Conservation (phyloP, 257 asterid genomes). For the Ballota nigra region DNA sequence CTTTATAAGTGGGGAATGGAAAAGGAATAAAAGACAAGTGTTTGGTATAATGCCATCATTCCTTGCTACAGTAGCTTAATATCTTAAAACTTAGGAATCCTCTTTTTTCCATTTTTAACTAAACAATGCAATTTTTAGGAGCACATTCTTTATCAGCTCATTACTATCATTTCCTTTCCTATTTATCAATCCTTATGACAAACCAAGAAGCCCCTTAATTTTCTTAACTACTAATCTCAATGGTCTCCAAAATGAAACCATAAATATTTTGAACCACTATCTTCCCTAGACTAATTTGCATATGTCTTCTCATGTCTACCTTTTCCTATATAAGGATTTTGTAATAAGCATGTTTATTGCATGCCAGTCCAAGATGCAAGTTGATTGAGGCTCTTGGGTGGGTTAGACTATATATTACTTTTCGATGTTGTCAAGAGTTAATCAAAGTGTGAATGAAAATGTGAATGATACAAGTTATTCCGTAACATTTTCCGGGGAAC, state of each 20-base stretch:
- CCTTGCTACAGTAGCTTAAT: neutral
- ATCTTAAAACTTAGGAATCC: neutral
- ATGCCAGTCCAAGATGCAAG: neutral
- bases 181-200: neutral
- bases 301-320: neutral
- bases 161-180: neutral
- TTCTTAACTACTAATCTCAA: neutral
- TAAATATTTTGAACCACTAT: neutral
- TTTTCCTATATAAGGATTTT: neutral
- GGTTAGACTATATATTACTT: neutral
- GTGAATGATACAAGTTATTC: neutral
- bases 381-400: neutral
- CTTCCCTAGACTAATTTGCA: neutral
- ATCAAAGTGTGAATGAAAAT: neutral
- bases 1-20: neutral
- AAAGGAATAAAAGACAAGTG: neutral
- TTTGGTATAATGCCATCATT: neutral
- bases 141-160: neutral
- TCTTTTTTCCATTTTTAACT: neutral
- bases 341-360: neutral
- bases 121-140: neutral
- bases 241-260: neutral
- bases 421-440: neutral
- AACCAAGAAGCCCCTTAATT: neutral
- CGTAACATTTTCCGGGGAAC: neutral